phyloP scores from a whole-genome alignment of 257 asterid genomes.

The Handroanthus guayacan region DNA sequence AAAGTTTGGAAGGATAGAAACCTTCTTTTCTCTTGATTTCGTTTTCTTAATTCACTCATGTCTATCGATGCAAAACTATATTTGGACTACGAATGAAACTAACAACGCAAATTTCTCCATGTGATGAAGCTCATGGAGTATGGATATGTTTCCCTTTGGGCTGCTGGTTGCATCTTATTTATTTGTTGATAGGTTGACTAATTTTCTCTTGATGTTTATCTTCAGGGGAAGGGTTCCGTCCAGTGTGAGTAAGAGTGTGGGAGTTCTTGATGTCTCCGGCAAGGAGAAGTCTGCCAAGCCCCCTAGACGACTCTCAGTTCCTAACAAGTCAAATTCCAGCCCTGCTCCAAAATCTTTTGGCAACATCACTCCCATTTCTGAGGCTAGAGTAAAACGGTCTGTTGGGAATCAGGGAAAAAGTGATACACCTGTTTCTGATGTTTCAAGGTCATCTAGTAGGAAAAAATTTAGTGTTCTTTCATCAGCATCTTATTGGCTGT shows the following conservation, averaged over 20 bases:
- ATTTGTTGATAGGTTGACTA: neutral
- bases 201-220: slow-evolving; percentile 17
- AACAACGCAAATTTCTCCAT: neutral
- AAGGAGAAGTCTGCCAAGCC: slow-evolving; percentile 87
- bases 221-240: slow-evolving; percentile 62
- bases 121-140: neutral
- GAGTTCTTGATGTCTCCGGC: slow-evolving; percentile 75
- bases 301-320: slow-evolving; percentile 86
- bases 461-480: slow-evolving; percentile 66
- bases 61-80: neutral
- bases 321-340: slow-evolving; percentile 65
- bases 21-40: neutral
- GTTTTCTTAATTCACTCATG: neutral
- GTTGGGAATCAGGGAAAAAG: slow-evolving; percentile 51
- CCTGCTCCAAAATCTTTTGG: slow-evolving; percentile 70
- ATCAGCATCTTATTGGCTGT: slow-evolving; percentile 85
- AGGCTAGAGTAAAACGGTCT: slow-evolving; percentile 65
- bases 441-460: slow-evolving; percentile 59
- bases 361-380: slow-evolving; percentile 78
- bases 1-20: neutral
- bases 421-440: slow-evolving; percentile 68
- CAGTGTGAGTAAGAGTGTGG: slow-evolving; percentile 75
- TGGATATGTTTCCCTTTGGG: neutral
- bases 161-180: neutral
- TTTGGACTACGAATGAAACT: neutral